phyloP scores from a whole-genome alignment of 2,329 filamentous ascomycete species.

The Ophiobolus disseminans region DNA sequence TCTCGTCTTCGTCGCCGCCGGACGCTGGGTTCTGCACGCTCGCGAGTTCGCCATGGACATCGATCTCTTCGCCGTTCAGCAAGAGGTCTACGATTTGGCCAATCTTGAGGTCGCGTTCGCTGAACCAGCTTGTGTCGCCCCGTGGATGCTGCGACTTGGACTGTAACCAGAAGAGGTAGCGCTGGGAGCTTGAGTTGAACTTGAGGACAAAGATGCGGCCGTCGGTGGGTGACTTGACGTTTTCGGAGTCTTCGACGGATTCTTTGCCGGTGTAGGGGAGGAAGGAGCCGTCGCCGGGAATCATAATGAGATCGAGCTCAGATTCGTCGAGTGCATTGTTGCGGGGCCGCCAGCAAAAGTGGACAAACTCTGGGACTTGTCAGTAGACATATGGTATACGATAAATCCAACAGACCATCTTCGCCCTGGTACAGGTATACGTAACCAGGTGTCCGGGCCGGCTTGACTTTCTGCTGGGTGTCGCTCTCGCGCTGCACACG shows the following conservation, averaged over 20 bases:
- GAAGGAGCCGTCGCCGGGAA: conserved; percentile 88
- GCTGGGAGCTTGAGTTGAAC: conserved; percentile 89
- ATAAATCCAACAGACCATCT: conserved; percentile 68
- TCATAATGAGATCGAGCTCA: conserved; percentile 90
- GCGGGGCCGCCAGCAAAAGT: conserved; percentile 96
- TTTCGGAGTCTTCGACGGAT: conserved; percentile 59
- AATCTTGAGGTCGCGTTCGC: conserved; percentile 83
- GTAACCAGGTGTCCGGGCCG: conserved; percentile 77
- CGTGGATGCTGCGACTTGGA: conserved; percentile 79
- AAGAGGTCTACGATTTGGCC: conserved; percentile 85
- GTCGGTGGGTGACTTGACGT: conserved; percentile 72
- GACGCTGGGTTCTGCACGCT: conserved; percentile 62
- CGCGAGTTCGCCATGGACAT: conserved; percentile 74
- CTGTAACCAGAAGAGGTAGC: conserved; percentile 96
- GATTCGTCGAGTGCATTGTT: conserved; percentile 72
- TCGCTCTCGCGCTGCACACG: conserved; percentile 28
- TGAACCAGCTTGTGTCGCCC: conserved; percentile 79
- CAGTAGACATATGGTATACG: conserved; percentile 8
- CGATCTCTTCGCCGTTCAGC: conserved; percentile 86
- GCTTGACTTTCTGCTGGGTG: conserved; percentile 67
- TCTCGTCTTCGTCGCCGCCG: conserved; percentile 69
- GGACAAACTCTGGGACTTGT: conserved; percentile 72
- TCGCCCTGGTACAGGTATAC: conserved; percentile 85
- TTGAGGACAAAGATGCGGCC: conserved; percentile 93
- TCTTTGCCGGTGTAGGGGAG: conserved; percentile 71